Conservation (phyloP, 345 rosid genomes). For the Populus pruinosa region DNA sequence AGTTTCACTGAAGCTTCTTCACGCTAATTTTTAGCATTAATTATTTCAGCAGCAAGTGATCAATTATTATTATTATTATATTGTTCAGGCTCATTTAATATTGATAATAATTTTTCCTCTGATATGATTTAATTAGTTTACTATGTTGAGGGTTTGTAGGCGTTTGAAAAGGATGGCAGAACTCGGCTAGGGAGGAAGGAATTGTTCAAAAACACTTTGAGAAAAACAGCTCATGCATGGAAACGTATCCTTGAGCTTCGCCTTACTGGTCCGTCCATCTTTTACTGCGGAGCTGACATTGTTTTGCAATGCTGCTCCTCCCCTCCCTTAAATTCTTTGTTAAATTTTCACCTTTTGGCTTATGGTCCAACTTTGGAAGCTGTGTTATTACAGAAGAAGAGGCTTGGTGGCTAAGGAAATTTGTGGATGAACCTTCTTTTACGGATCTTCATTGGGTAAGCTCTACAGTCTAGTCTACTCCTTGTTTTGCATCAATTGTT, state of each 20-base stretch:
- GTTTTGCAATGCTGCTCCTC: background rate
- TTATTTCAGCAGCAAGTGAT: background rate
- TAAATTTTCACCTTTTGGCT: background rate
- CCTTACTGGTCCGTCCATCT: constrained; percentile 54
- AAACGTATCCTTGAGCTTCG: constrained; percentile 80
- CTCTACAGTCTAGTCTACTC: background rate
- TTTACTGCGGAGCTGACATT: background rate
- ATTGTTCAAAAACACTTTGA: constrained; percentile 81
- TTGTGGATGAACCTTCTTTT: constrained; percentile 76
- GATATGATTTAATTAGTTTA: background rate
- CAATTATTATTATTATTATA: background rate
- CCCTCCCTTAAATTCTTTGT: background rate
- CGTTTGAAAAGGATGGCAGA: constrained; percentile 73
- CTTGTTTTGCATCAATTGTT: background rate
- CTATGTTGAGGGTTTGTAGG: constrained; percentile 36
- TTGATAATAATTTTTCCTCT: background rate
- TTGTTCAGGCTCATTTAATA: background rate
- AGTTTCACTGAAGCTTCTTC: background rate
- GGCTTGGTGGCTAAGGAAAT: constrained; percentile 58
- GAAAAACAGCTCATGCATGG: constrained; percentile 86
- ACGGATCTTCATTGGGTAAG: constrained; percentile 96
- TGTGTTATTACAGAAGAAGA: constrained; percentile 73
- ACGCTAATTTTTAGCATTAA: background rate
- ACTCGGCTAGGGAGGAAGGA: constrained; percentile 72
- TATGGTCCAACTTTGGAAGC: background rate